Evolutionary conservation across 2,329 filamentous ascomycete genomes (phyloP), one percentile per base, ranked within the genome.

Genomic region (Alternaria gansuensis): DNA sequence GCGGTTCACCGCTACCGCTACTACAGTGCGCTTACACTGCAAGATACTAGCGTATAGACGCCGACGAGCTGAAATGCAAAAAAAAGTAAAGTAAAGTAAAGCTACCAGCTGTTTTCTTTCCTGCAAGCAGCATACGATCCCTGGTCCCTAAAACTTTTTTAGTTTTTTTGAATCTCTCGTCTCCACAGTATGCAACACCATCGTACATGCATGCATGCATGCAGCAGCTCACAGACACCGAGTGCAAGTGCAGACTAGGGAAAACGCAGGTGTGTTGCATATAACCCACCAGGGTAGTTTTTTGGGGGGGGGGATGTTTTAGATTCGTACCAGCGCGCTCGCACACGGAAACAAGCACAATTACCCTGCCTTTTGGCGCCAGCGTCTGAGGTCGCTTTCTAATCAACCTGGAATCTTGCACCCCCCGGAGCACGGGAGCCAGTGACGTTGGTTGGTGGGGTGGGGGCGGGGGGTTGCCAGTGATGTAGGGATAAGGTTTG

Each of bases 361-460:
- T 48, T 48, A 48, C 44, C 44, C 44, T 48, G 44, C 24, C 31
- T 48, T 48, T 48, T 36, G 29, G 29, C 44, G 44, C 29, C 44
- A 24, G 29, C 44, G 11, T 34, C 34, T 36, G 6, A 48, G 29
- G 21, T n/a, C 29, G 44, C 31, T 34, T 17, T 5, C 8, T 14
- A 17, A 17, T 4, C 13, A 14, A 24, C 44, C 44, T 29, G 44
- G 3, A 23, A 24, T 10, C 14, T 48, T 17, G 17, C 17, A 17
- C 17, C 21, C 29, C 4, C 29, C 21, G 44, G 21, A 8, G 21
- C 31, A 21, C 21, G 44, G 44, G 21, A 48, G 21, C 44, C 44
- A 48, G 5, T 24, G 13, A 14, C 31, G 31, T 7, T 14, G 14
- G 31, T 21, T 34, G 14, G 44, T 48, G 23, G 44, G 31, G 8